Base-by-base conservation (phyloP, 306 rosid genomes). In the Cucurbita maxima region DNA sequence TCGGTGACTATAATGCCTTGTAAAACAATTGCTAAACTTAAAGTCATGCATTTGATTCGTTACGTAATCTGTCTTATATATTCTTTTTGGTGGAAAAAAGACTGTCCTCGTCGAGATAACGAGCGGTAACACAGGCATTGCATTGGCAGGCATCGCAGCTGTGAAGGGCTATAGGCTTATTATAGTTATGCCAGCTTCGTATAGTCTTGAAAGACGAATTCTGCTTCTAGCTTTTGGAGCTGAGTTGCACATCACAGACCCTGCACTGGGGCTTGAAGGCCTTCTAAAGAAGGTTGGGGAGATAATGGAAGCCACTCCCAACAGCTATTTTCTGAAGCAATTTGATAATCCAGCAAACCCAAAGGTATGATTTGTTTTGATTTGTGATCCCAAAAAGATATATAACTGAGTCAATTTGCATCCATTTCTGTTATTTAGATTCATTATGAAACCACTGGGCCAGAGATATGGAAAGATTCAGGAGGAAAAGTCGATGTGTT, bases 381-480 rank as follows among this genome's bases (percentile, higher is more conserved):
- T 43, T 66, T 63, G 50, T 16, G 9, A 66, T 18, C 38, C 19
- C 54, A 19, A 66, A 19, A 66, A 25, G 68, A 37, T 37, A 44
- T 64, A 43, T 11, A 44, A 44, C 11, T 20, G 16, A 44, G 37
- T 66, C 55, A 44, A 44, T 66, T 44, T 44, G 71, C 71, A 18
- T 64, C 52, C 14, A n/a, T 38, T 61, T 9, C 40, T 62, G 3
- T 47, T 44, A 13, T 68, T 58, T 79, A 90, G 98, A 80, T 80
- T 83, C 96, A 92, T 83, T 92, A 90, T 19, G 96, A 92, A 62
- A 88, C 96, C 74, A 90, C 96, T 19, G 96, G 96, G 71, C 96
- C 93, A 6, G 96, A 92, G 86, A 87, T 88, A 72, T 90, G 98
- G 98, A 87, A 81, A 86, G 96, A 87, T 78, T 81, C 96, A 0